Evolutionary conservation across 495 filamentous ascomycete genomes (phyloP), one percentile per base, ranked within the genome.

Genomic region (Podospora bellae-mahoneyi): DNA sequence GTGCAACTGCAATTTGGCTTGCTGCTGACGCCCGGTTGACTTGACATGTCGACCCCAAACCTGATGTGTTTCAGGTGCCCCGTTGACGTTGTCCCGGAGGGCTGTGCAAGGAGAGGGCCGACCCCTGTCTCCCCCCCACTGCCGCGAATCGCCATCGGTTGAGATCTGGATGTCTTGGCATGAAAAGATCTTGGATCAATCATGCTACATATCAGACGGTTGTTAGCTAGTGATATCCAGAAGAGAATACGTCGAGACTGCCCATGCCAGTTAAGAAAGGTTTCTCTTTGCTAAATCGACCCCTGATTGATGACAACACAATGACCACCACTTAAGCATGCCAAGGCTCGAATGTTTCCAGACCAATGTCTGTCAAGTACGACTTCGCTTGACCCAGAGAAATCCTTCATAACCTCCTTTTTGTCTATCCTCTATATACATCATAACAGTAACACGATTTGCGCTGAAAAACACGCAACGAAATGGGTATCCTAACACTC

Each of bases 1-100:
- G n/a, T 10, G 59, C 27, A 30, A 68, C 58, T 62, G 58, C 65
- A 68, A 64, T 61, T 57, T 64, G 39, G 39, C 39, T 48, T 48
- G 39, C 13, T 48, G 39, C 39, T 48, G 39, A 10, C 39, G 39
- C 39, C 15, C 15, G 39, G 39, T 16, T 13, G 39, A 48, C 39
- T 48, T 48, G 39, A 48, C 39, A 48, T 48, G 39, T 48, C 39
- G 39, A 48, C 39, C 39, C 39, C 39, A 48, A 48, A 48, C 39
- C 39, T 48, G 39, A 13, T 48, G 39, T 48, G 39, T 48, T 48
- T 48, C 39, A 48, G 39, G 13, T 48, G 39, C 39, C 39, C 39
- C 13, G 39, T 48, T 48, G 39, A 48, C 6, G 39, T 48, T 10
- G 39, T 48, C 39, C 9, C 39, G 39, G 39, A 48, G 7, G 39